phyloP scores from a whole-genome alignment of 2,329 filamentous ascomycete species.

The Diplodia intermedia region DNA sequence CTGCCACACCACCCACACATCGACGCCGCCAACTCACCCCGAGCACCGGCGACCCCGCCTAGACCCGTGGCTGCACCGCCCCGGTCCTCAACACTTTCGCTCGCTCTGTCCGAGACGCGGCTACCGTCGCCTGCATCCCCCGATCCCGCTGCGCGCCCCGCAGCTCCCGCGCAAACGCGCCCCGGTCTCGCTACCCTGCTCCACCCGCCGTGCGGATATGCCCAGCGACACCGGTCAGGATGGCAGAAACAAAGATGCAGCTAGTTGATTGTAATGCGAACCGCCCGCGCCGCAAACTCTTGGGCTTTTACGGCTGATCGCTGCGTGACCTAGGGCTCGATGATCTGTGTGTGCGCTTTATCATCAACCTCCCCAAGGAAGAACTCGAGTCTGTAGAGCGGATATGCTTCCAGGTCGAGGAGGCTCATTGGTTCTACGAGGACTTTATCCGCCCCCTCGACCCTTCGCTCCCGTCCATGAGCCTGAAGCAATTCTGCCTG shows the following conservation, averaged over 20 bases:
- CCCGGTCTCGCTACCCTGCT: constrained; percentile 12
- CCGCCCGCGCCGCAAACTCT: background rate
- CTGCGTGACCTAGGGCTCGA: constrained; percentile 74
- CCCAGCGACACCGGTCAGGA: constrained; percentile 65
- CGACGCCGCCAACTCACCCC: constrained; percentile 17
- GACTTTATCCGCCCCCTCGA: constrained; percentile 95
- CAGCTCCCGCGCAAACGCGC: constrained; percentile 44
- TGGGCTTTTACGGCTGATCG: constrained; percentile 15
- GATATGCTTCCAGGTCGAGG: constrained; percentile 98
- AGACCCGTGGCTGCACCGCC: constrained; percentile 31
- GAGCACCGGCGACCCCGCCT: constrained; percentile 19
- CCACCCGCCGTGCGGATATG: constrained; percentile 59
- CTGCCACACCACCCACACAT: constrained; percentile 3
- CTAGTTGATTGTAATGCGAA: constrained; percentile 79
- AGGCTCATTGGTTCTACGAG: constrained; percentile 99
- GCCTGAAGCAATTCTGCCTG: constrained; percentile 82
- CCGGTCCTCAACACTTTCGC: constrained; percentile 23
- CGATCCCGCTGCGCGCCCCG: constrained; percentile 19
- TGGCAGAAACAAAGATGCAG: constrained; percentile 80
- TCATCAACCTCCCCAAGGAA: constrained; percentile 92
- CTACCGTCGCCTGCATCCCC: constrained; percentile 12
- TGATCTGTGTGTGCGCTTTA: constrained; percentile 96
- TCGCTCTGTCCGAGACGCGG: constrained; percentile 3
- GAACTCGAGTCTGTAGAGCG: constrained; percentile 89
- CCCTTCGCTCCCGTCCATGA: constrained; percentile 82